Base-by-base conservation (phyloP, 768 basidiomycete species). In the Coprinellus aureogranulatus region DNA sequence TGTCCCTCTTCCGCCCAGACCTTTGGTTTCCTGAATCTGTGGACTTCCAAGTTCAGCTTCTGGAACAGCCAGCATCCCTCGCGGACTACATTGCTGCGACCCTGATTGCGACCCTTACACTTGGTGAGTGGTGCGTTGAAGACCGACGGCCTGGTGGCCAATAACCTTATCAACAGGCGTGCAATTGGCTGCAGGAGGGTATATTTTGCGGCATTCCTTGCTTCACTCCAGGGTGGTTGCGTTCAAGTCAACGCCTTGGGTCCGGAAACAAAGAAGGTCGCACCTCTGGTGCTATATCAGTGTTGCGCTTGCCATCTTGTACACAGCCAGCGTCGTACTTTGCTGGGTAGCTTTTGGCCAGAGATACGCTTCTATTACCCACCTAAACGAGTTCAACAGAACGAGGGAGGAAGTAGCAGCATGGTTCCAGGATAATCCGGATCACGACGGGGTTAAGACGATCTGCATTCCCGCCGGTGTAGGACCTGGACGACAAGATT, bases 401-500 rank as follows among this genome's bases (percentile, higher is more conserved):
- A 55, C 54, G 22, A n/a, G 46, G 26, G 54, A 55, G 41, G 22
- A 55, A 30, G 23, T 28, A n/a, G 9, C 46, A n/a, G 14, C 44
- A 18, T 55, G 54, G 54, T 46, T 55, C 37, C 40, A 42, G 10
- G 54, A 20, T 10, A 44, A 55, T 46, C 41, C 54, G 5, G 42
- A 45, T 4, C 40, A 55, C 42, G 54, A 55, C 3, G 54, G 54
- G 2, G 54, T 55, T 26, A 55, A 55, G 54, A 44, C 46, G 54
- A 55, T 55, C 23, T 55, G 54, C 30, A 55, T 55, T 8, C 54
- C 54, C 30, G 41, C 39, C 11, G 4, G 37, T 11, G 37, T 53
- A 16, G 22, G 6, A 3, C 41, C 20, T 9, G 37, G 23, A 41
- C 22, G 52, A 6, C 41, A 40, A 23, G 20, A 34, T 9, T 46